Evolutionary conservation across 192 early-diverging fungal genomes (phyloP).

Genomic region (Phycomyces nitens): DNA sequence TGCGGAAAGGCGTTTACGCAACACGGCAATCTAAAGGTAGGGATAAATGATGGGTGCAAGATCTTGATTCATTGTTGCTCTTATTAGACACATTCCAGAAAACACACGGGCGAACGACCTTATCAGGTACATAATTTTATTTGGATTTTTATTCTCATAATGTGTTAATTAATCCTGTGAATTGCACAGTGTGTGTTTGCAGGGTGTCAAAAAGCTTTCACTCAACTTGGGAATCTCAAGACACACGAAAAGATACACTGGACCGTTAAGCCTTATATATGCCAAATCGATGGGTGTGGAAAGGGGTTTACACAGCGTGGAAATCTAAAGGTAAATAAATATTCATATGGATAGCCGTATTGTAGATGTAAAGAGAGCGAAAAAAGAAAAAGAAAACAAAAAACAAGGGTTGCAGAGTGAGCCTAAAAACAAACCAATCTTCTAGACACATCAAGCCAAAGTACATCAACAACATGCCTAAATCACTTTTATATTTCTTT

Average conservation of each 20-base stretch:
- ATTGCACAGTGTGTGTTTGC: constrained; percentile 4
- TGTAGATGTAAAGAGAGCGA: no score
- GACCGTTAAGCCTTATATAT: constrained; percentile 16
- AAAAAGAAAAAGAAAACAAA: no score
- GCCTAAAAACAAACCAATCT: background rate
- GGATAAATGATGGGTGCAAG: background rate
- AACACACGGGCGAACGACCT: constrained; percentile 17
- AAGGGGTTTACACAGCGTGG: constrained; percentile 18
- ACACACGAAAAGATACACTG: constrained; percentile 22
- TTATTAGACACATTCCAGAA: constrained; percentile 22
- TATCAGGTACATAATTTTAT: constrained; percentile 10
- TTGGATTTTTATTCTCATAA: background rate
- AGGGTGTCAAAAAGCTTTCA: constrained; percentile 17
- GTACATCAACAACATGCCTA: constrained; percentile 11
- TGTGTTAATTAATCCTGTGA: no score
- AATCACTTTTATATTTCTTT: constrained; percentile 4
- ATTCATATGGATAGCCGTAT: no score
- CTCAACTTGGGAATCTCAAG: constrained; percentile 17
- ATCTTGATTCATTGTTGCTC: background rate
- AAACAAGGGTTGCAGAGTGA: no score
- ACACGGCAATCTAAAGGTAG: constrained; percentile 10
- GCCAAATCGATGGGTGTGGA: constrained; percentile 8
- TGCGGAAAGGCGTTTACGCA: constrained; percentile 13
- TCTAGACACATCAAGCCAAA: constrained; percentile 20
- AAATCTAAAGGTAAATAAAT: constrained; percentile 13